A percentile compares a stretch with the other conserved stretches of the same genome.
Evolutionary conservation across 2,329 filamentous ascomycete genomes (phyloP).

Genomic region (Huntiella savannae): DNA sequence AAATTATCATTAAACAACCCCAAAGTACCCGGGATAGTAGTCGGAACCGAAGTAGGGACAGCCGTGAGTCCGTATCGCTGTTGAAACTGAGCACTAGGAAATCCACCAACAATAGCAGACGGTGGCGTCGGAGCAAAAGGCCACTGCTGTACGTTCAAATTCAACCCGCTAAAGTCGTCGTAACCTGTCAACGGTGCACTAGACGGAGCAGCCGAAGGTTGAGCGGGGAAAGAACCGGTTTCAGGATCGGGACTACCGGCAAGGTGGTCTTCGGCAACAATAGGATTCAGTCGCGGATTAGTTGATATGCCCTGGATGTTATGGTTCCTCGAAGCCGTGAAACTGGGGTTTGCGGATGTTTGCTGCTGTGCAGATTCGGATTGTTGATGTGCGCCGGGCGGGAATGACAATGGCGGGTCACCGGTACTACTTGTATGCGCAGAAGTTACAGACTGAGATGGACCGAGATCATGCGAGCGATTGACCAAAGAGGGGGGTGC

Average conservation of each 20-base stretch:
- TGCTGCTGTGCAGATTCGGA: neutral
- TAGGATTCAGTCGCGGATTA: neutral
- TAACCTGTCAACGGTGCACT: neutral
- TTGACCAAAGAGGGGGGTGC: neutral
- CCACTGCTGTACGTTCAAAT: conserved; percentile 7
- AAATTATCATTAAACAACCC: neutral
- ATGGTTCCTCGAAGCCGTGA: neutral
- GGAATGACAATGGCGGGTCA: neutral
- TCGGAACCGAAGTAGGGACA: conserved; percentile 2
- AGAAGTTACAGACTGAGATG: neutral
- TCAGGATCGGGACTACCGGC: neutral
- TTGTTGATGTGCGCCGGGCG: neutral
- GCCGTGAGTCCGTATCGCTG: neutral
- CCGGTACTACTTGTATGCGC: conserved; percentile 1
- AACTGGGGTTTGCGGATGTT: neutral
- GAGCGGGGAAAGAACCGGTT: neutral
- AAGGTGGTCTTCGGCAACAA: conserved; percentile 1
- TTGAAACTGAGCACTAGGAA: neutral
- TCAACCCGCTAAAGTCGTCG: conserved; percentile 5
- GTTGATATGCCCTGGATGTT: neutral
- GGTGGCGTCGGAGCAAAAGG: conserved; percentile 4
- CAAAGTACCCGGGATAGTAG: conserved; percentile 1
- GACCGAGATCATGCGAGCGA: conserved; percentile 1
- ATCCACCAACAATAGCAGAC: neutral
- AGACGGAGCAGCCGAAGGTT: neutral